A percentile compares a stretch with the other conserved stretches of the same genome.
These are phyloP conservation scores for Euphorbia celastroides DNA, from an alignment of 441 rosid species.

Conservation along the genomic window DNA sequence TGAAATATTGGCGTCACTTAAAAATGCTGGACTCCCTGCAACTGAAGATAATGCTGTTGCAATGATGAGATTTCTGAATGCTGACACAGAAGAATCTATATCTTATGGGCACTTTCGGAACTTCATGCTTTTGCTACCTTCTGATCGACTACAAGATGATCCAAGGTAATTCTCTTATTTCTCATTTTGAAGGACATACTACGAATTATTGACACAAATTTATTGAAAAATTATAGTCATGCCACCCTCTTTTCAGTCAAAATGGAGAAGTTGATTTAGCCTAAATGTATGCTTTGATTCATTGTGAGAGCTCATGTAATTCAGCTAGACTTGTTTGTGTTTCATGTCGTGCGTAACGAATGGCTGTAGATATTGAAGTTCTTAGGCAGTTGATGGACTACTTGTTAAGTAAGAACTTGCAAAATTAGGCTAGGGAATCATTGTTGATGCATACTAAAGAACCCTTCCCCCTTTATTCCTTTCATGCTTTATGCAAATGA, in stretches of 20 bases:
- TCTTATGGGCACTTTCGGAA: slow-evolving; percentile 97
- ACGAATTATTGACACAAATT: not conserved
- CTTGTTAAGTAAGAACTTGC: not conserved
- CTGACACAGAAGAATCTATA: slow-evolving; percentile 84
- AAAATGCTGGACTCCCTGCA: slow-evolving; percentile 94
- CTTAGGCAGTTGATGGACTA: not conserved
- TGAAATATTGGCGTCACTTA: slow-evolving; percentile 78
- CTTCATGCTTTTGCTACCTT: slow-evolving; percentile 93
- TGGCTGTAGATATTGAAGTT: not conserved
- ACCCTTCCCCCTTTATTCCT: too few relatives aligned
- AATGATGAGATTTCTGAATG: slow-evolving; percentile 91
- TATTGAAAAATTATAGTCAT: not conserved
- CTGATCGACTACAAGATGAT: slow-evolving; percentile 89
- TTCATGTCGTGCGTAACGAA: too few relatives aligned
- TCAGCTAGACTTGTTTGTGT: not conserved
- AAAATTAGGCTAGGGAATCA: too few relatives aligned
- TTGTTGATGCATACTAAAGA: too few relatives aligned
- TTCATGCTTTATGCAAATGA: too few relatives aligned
- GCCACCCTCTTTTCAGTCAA: slow-evolving; percentile 4
- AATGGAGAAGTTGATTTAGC: not conserved
- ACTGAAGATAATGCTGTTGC: slow-evolving; percentile 94
- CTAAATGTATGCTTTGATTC: slow-evolving; percentile 1
- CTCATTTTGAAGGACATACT: slow-evolving; percentile 13
- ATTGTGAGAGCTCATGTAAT: not conserved
- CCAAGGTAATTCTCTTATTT: slow-evolving; percentile 56